Conservation (phyloP, 306 rosid genomes). For the Canavalia ensiformis region DNA sequence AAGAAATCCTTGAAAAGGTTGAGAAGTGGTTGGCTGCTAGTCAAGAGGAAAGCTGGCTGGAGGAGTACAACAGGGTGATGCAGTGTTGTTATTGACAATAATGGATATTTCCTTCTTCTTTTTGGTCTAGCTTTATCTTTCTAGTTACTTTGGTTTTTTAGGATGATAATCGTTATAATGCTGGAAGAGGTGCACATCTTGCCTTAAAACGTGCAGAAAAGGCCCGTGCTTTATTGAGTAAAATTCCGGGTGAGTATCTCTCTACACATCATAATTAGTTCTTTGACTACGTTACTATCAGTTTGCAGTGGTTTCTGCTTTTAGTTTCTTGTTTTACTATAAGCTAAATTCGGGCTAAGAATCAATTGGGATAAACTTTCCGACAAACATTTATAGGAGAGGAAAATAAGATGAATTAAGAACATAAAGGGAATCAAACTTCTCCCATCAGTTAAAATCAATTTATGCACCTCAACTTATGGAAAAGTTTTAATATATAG, state of each 20-base stretch:
- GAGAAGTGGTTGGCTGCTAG: conserved; percentile 80
- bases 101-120: background rate
- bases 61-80: conserved; percentile 83
- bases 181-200: conserved; percentile 85
- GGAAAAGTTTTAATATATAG: no score
- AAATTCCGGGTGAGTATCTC: conserved; percentile 68
- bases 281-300: conserved; percentile 20
- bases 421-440: no score
- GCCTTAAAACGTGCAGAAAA: conserved; percentile 80
- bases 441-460: no score
- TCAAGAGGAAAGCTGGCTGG: conserved; percentile 91
- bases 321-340: conserved; percentile 15
- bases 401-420: no score
- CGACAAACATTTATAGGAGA: no score
- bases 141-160: conserved; percentile 36
- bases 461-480: no score
- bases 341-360: conserved; percentile 3
- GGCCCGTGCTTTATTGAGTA: conserved; percentile 71
- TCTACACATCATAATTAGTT: conserved; percentile 12
- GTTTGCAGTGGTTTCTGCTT: background rate
- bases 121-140: conserved; percentile 28
- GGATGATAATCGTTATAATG: conserved; percentile 85
- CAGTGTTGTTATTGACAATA: background rate
- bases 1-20: conserved; percentile 79
- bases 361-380: no score